Conservation (phyloP, 2,329 filamentous ascomycete genomes). For the Aureobasidium sp. region DNA sequence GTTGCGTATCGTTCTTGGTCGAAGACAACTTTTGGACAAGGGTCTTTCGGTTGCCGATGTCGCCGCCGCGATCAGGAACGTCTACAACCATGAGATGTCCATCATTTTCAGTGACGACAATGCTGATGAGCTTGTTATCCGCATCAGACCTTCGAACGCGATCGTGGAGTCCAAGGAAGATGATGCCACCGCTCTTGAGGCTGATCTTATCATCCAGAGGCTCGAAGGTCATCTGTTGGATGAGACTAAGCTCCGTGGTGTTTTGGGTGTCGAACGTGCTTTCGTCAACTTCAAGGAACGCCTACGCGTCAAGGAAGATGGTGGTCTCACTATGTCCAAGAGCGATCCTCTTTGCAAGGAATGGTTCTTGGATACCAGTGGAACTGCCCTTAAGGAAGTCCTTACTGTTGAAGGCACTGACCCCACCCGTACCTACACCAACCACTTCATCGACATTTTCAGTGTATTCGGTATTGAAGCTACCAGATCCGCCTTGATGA, state of each 20-base stretch:
- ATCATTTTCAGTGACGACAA: constrained; percentile 98
- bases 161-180: constrained; percentile 58
- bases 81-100: constrained; percentile 75
- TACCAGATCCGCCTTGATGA: constrained; percentile 74
- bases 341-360: constrained; percentile 70
- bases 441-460: constrained; percentile 90
- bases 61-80: constrained; percentile 77
- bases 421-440: constrained; percentile 76
- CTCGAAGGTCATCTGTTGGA: constrained; percentile 88
- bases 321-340: constrained; percentile 66
- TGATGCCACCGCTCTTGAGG: constrained; percentile 68
- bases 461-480: constrained; percentile 96
- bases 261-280: constrained; percentile 77
- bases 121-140: constrained; percentile 88
- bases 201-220: constrained; percentile 87
- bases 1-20: constrained; percentile 83
- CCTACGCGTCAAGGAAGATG: constrained; percentile 59
- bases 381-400: constrained; percentile 77
- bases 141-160: constrained; percentile 52
- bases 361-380: constrained; percentile 93
- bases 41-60: constrained; percentile 86
- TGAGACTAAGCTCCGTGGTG: constrained; percentile 82
- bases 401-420: constrained; percentile 84
- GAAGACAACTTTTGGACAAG: constrained; percentile 92
- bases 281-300: constrained; percentile 80